Conservation (phyloP, 345 rosid species). For the Cardamine chenopodiifolia region DNA sequence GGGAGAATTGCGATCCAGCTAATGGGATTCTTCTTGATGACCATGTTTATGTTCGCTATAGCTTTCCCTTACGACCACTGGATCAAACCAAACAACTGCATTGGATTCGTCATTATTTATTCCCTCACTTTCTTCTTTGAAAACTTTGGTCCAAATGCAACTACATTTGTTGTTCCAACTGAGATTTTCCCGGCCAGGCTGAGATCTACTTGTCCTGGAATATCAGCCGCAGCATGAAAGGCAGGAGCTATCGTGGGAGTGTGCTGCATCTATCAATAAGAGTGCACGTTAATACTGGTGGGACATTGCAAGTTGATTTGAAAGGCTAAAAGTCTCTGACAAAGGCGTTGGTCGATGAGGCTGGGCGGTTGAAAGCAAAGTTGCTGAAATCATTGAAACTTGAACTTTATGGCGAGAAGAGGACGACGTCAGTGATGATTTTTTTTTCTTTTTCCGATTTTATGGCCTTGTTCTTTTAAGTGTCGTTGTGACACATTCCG, state of each 20-base stretch:
- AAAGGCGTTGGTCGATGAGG: no score
- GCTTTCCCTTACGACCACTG: constrained; percentile 60
- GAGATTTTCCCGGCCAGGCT: constrained; percentile 59
- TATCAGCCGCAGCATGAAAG: constrained; percentile 60
- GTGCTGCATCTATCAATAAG: no score
- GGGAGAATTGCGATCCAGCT: constrained; percentile 56
- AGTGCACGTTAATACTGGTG: no score
- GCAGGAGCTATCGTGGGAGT: constrained; percentile 56
- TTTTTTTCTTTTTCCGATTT: no score
- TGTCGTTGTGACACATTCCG: no score
- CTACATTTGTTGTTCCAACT: constrained; percentile 60
- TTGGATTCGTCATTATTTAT: constrained; percentile 53
- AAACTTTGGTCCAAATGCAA: constrained; percentile 61
- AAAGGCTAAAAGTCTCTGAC: no score
- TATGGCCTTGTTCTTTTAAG: no score
- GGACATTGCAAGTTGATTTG: no score
- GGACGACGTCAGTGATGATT: no score
- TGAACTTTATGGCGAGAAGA: no score
- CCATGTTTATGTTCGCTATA: constrained; percentile 56
- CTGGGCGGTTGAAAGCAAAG: no score
- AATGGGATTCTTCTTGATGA: constrained; percentile 66
- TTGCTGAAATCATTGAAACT: no score
- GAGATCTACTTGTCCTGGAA: constrained; percentile 64
- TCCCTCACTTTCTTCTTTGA: constrained; percentile 59
- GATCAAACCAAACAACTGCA: constrained; percentile 46